These are phyloP conservation scores for Vitellaria paradoxa DNA, from an alignment of 179 eudicot species.

Conservation along the genomic window DNA sequence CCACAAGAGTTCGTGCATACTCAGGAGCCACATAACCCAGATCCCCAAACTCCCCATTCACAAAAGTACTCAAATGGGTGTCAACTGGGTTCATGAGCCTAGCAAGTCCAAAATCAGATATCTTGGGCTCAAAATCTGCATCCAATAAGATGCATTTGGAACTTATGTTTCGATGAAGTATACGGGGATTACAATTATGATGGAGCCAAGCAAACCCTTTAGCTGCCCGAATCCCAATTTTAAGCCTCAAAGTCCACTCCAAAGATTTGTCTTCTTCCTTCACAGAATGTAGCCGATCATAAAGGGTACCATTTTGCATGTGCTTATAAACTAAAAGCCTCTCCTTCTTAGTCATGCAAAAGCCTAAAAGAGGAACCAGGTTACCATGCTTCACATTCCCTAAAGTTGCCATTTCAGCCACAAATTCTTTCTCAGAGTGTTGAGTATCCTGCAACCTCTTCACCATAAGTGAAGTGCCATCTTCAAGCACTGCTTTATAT, in stretches of 20 bases:
- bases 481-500: constrained; percentile 72
- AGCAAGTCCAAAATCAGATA: constrained; percentile 92
- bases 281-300: constrained; percentile 49
- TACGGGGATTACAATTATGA: constrained; percentile 81
- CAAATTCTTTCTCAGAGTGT: constrained; percentile 70
- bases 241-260: constrained; percentile 84
- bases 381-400: constrained; percentile 75
- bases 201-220: constrained; percentile 89
- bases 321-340: constrained; percentile 63
- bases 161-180: constrained; percentile 80
- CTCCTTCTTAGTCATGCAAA: constrained; percentile 77
- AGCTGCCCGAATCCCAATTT: constrained; percentile 70
- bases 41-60: constrained; percentile 91
- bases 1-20: constrained; percentile 66
- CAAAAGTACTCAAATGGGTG: constrained; percentile 83
- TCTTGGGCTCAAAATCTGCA: constrained; percentile 55
- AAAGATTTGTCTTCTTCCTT: constrained; percentile 39
- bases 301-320: constrained; percentile 77
- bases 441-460: constrained; percentile 82
- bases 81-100: constrained; percentile 88
- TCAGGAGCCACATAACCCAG: constrained; percentile 91
- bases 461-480: constrained; percentile 64
- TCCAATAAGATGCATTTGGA: constrained; percentile 82
- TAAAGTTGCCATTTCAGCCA: constrained; percentile 72
- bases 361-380: constrained; percentile 81